Percentiles rank a stretch among this genome's conserved stretches.
These are phyloP conservation scores for apple (Malus domestica) DNA, from an alignment of 306 rosid genomes.

Conservation along the genomic window ASM211411v1 NC_041795.1:1841001-1841500, in stretches of 20 bases:
- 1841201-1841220: constrained; percentile 45
- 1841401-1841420: constrained; percentile 44
- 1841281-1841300: constrained; percentile 66
- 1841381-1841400: constrained; percentile 53
- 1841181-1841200: constrained; percentile 47
- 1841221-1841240: constrained; percentile 41
- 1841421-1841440: constrained; percentile 37
- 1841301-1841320: neutral
- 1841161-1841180: constrained; percentile 52
- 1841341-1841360: neutral
- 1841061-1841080: constrained; percentile 48
- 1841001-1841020: constrained; percentile 5
- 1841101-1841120: constrained; percentile 66
- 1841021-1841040: constrained; percentile 37
- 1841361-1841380: neutral
- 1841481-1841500: constrained; percentile 36
- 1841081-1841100: constrained; percentile 45
- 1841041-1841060: constrained; percentile 17
- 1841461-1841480: constrained; percentile 41
- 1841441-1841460: constrained; percentile 46
- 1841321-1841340: neutral
- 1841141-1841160: constrained; percentile 50
- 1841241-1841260: constrained; percentile 43
- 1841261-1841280: constrained; percentile 55
- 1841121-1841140: constrained; percentile 58